These are phyloP conservation scores for Glycine tomentella DNA, from an alignment of 306 rosid species.

Conservation along the genomic window DNA sequence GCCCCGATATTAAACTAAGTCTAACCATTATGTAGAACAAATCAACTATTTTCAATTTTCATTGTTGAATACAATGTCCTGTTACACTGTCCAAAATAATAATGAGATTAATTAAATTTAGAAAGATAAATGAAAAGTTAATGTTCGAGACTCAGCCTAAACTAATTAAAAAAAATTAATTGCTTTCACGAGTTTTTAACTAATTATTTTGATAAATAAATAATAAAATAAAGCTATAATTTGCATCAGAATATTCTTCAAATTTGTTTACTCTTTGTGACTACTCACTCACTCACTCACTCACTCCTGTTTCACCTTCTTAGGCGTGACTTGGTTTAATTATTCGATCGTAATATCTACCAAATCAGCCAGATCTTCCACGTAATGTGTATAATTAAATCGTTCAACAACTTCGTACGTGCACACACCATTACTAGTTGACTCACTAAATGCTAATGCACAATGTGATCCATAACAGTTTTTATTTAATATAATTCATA, in stretches of 20 bases:
- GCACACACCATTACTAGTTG: slow-evolving; percentile 15
- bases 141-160: no score
- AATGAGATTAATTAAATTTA: no score
- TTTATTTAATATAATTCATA: not conserved
- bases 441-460: slow-evolving; percentile 27
- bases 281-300: no score
- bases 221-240: not conserved
- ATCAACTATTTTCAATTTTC: no score
- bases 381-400: slow-evolving; percentile 34
- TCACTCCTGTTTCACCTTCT: no score
- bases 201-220: not conserved
- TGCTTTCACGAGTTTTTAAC: not conserved
- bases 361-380: slow-evolving; percentile 42
- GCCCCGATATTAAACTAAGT: no score
- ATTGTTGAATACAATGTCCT: no score
- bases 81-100: no score
- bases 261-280: not conserved
- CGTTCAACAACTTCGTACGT: slow-evolving; percentile 46
- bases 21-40: no score
- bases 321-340: slow-evolving; percentile 50
- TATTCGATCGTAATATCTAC: slow-evolving; percentile 40
- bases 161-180: no score
- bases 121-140: no score
- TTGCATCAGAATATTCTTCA: slow-evolving; percentile 4
- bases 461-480: slow-evolving; percentile 21